Evolutionary conservation across 495 filamentous ascomycete genomes (phyloP).

Genomic region (Apiosordaria backusii): DNA sequence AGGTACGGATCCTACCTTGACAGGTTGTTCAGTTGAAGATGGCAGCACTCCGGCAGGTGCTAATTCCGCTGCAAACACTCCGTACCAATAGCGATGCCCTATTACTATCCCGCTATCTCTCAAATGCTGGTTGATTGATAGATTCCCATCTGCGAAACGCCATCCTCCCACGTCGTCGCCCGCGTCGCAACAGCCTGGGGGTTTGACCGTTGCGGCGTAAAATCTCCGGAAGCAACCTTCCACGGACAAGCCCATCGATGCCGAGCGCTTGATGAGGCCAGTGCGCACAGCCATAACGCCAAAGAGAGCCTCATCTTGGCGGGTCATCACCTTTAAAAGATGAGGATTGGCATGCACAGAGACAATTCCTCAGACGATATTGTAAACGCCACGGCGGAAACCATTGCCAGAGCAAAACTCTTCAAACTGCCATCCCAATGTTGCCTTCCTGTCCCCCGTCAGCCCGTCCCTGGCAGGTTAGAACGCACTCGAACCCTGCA

Average conservation of each 20-base stretch:
- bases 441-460: neutral
- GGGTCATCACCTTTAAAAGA: neutral
- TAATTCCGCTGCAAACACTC: constrained; percentile 8
- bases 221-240: constrained; percentile 10
- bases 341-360: neutral
- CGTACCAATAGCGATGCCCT: constrained; percentile 1
- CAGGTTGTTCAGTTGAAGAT: neutral
- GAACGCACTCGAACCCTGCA: neutral
- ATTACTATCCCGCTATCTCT: neutral
- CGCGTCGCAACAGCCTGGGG: neutral
- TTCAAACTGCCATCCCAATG: neutral
- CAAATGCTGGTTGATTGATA: neutral
- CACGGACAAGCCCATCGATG: neutral
- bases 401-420: neutral
- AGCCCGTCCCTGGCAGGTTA: neutral
- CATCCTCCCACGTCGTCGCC: neutral
- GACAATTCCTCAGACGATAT: neutral
- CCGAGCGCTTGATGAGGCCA: constrained; percentile 8
- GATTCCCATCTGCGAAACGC: constrained; percentile 9
- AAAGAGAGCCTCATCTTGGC: constrained; percentile 4
- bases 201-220: constrained; percentile 3
- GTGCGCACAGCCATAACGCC: neutral
- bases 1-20: neutral
- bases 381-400: neutral
- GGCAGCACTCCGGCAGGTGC: neutral